These are phyloP conservation scores for Penicillium concentricum DNA, from an alignment of 2,329 filamentous ascomycete species.

Conservation along the genomic window DNA sequence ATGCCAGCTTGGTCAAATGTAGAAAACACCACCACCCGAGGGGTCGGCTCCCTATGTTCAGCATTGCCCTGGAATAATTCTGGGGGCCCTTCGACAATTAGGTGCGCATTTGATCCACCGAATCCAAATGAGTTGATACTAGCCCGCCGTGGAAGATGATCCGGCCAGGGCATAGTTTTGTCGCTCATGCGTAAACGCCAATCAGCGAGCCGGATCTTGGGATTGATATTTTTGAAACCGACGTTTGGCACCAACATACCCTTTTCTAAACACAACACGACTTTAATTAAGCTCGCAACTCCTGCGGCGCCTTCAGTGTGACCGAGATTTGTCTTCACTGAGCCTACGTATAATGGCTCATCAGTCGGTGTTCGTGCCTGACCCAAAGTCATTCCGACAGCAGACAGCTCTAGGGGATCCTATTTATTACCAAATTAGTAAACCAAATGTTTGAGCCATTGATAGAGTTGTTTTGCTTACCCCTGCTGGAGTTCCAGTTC, in stretches of 20 bases:
- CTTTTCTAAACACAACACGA: conserved; percentile 44
- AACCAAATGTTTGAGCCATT: rapidly evolving
- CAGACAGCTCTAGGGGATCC: conserved; percentile 20
- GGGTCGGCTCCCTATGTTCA: conserved; percentile 9
- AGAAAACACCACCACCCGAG: conserved; percentile 18
- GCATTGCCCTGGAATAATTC: conserved; percentile 9
- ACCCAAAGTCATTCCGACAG: conserved; percentile 18
- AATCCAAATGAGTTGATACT: conserved; percentile 32
- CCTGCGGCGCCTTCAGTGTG: conserved; percentile 54
- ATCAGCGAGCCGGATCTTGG: conserved; percentile 36
- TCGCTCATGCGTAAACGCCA: conserved; percentile 18
- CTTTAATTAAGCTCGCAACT: conserved; percentile 50
- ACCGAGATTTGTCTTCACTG: conserved; percentile 39
- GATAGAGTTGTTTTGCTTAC: conserved; percentile 3
- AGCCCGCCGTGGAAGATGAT: conserved; percentile 16
- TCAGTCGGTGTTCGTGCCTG: conserved; percentile 10
- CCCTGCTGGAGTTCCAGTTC: conserved; percentile 40
- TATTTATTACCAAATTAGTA: neutral
- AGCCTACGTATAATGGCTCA: conserved; percentile 28
- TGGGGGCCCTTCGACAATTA: conserved; percentile 22
- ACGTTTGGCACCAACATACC: conserved; percentile 46
- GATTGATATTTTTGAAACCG: conserved; percentile 45
- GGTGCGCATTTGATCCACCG: conserved; percentile 28
- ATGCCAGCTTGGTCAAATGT: conserved; percentile 20
- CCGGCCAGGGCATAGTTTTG: conserved; percentile 21